Evolutionary conservation across 495 filamentous ascomycete genomes (phyloP).

Genomic region (Aspergillus egyptiacus): DNA sequence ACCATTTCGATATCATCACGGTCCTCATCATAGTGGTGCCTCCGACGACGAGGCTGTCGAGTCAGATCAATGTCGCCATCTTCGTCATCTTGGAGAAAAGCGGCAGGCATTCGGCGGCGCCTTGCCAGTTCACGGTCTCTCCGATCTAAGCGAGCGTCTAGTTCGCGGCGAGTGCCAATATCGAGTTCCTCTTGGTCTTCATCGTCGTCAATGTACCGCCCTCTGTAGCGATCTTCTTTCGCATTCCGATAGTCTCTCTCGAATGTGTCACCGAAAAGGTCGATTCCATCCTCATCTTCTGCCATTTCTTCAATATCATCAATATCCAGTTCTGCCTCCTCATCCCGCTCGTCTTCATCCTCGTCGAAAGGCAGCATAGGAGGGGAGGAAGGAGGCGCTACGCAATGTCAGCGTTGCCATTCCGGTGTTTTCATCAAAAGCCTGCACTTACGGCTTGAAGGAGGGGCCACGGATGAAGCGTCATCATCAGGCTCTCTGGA

Average conservation of each 20-base stretch:
- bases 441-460: conserved; percentile 70
- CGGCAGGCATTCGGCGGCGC: conserved; percentile 68
- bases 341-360: conserved; percentile 69
- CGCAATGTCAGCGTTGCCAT: conserved; percentile 21
- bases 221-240: conserved; percentile 61
- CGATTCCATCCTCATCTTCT: conserved; percentile 89
- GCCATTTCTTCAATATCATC: conserved; percentile 95
- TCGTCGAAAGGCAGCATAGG: conserved; percentile 56
- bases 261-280: conserved; percentile 87
- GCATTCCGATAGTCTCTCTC: conserved; percentile 71
- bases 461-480: conserved; percentile 62
- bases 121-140: conserved; percentile 77
- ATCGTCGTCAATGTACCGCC: conserved; percentile 72
- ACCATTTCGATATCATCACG: conserved; percentile 83
- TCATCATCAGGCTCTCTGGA: conserved; percentile 74
- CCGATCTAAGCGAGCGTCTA: conserved; percentile 77
- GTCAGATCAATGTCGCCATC: conserved; percentile 77
- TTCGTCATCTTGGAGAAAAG: conserved; percentile 86
- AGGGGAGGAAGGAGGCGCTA: conserved; percentile 38
- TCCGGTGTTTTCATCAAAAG: conserved; percentile 22
- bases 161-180: conserved; percentile 60
- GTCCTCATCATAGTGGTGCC: conserved; percentile 90
- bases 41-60: conserved; percentile 68
- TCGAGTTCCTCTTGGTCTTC: conserved; percentile 71
- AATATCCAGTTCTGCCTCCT: conserved; percentile 73